phyloP scores from a whole-genome alignment of 1,139 yeast species.

The Yamadazyma mexicana region DNA sequence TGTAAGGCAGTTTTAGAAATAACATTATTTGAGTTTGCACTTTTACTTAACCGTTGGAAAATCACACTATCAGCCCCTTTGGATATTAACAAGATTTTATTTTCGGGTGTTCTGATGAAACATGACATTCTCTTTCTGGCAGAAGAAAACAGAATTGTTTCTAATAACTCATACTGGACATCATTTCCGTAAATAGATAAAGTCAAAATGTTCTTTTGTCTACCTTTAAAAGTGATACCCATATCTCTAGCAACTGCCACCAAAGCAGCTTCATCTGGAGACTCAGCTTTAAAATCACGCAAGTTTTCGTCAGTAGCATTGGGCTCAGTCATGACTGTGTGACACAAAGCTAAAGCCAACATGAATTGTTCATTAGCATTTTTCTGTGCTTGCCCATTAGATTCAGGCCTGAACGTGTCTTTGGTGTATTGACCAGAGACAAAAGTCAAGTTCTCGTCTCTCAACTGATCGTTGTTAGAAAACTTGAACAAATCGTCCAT shows the following conservation, averaged over 20 bases:
- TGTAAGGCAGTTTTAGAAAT: conserved; percentile 65
- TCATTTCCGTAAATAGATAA: conserved; percentile 75
- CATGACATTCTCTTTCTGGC: conserved; percentile 80
- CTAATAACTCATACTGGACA: conserved; percentile 70
- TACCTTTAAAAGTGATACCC: conserved; percentile 78
- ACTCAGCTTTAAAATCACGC: conserved; percentile 77
- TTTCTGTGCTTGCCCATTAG: conserved; percentile 51
- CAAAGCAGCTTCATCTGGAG: conserved; percentile 98
- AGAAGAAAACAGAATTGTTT: conserved; percentile 82
- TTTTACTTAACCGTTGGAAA: conserved; percentile 62
- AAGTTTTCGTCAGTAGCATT: conserved; percentile 57
- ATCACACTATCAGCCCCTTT: conserved; percentile 93
- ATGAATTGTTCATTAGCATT: conserved; percentile 72
- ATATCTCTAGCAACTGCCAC: conserved; percentile 92
- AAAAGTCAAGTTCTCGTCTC: conserved; percentile 72
- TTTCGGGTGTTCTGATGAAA: conserved; percentile 46
- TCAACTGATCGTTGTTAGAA: conserved; percentile 56
- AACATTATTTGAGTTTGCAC: conserved; percentile 33
- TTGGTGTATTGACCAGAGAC: conserved; percentile 61
- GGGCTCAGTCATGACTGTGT: conserved; percentile 81
- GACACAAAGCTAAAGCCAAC: conserved; percentile 88
- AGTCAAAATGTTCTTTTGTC: conserved; percentile 70
- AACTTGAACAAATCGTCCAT: conserved; percentile 48
- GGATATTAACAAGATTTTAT: conserved; percentile 61
- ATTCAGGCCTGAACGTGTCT: conserved; percentile 31